Base-by-base conservation (phyloP, 2,329 filamentous ascomycete species). In the Cladorrhinum sp. region DNA sequence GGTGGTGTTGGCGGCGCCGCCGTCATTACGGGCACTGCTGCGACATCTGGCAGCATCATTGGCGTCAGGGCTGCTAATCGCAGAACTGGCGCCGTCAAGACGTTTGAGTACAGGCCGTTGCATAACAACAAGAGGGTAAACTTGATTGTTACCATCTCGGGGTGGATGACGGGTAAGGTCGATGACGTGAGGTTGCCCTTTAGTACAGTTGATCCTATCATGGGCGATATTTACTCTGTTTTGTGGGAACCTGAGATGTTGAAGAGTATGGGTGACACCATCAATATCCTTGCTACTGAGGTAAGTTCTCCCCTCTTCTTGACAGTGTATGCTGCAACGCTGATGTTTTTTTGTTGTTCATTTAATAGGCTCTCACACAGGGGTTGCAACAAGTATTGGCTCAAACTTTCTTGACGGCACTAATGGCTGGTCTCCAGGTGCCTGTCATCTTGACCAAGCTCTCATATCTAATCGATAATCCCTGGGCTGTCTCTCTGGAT, bases 121-220 rank as follows among this genome's bases (percentile, higher is more conserved):
- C 93, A 98, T 79, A 99, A 99, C 78, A 98, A 98, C 76, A 99
- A 99, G 76, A 84, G 93, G 60, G 91, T 97, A 41, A 98, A 99
- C 69, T 82, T 99, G 27, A 95, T 99, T 65, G 87, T 99, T 41
- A 98, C 95, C 0, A 86, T 99, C 27, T 92, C 93, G 0, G 95
- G 95, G 2, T 99, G 95, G 95, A 96, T 99, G 90, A 97, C 92
- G 45, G 95, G 96, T 69, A 98, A 96, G 72, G 88, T 96, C 57
- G 95, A 99, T 76, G 95, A 99, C 73, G 93, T 99, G 54, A 90
- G 95, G 62, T 77, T 99, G 70, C 95, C 95, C 7, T 99, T 90
- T 75, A 97, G 92, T 77, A 99, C 96, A 0, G 89, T 99, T 6
- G 93, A 99, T 73, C 92, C 96, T 0, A 85, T 98, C 64, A 99